Evolutionary conservation across 371 early-diverging fungal genomes (phyloP).

Genomic region (Fennellomyces sp.): DNA sequence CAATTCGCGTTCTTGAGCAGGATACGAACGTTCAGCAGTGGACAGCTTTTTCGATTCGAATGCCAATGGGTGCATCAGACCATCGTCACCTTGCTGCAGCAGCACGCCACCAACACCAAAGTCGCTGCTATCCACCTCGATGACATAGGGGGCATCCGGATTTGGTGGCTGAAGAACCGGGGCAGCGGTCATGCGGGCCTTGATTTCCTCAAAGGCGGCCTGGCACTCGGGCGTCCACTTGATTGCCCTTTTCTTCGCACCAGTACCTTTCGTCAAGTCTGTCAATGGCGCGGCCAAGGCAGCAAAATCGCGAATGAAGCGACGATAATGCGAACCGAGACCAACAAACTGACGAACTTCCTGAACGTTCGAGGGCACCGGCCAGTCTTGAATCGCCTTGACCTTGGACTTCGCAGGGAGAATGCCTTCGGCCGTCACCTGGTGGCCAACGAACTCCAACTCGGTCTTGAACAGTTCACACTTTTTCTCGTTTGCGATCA

Average conservation of each 20-base stretch:
- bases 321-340: constrained; percentile 22
- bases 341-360: constrained; percentile 44
- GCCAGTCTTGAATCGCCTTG: too few relatives aligned
- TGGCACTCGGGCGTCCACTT: constrained; percentile 6
- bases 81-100: constrained; percentile 22
- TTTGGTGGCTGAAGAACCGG: constrained; percentile 22
- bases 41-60: constrained; percentile 22
- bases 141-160: constrained; percentile 13
- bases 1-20: constrained; percentile 44
- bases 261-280: neutral
- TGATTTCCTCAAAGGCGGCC: constrained; percentile 13
- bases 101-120: constrained; percentile 32
- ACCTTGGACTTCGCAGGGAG: constrained; percentile 28
- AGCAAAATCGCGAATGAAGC: neutral
- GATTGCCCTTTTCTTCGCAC: too few relatives aligned
- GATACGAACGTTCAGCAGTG: constrained; percentile 12
- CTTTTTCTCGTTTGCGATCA: constrained; percentile 52
- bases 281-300: neutral
- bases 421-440: constrained; percentile 32
- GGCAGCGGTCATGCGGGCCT: neutral
- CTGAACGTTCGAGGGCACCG: constrained; percentile 26
- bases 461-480: constrained; percentile 40
- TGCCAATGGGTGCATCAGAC: constrained; percentile 39
- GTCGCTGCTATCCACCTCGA: constrained; percentile 39
- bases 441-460: constrained; percentile 45